Conservation (phyloP, 148 eudicot genomes). For the Dysphania ambrosioides region DNA sequence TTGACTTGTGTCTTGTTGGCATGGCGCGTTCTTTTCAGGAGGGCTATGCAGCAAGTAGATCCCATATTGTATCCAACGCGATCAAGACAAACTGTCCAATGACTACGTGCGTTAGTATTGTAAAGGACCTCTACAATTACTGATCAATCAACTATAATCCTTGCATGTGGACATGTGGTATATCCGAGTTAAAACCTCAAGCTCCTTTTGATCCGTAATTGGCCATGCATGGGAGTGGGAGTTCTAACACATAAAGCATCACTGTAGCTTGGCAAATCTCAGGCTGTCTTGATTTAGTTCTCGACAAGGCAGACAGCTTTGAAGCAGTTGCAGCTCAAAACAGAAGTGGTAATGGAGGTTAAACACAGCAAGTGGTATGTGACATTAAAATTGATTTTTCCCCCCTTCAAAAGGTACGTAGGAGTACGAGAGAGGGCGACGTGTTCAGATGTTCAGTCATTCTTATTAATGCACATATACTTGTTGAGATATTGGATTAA, state of each 20-base stretch:
- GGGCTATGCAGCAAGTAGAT: slow-evolving; percentile 75
- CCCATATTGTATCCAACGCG: slow-evolving; percentile 71
- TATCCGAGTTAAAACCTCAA: not conserved
- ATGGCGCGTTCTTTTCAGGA: slow-evolving; percentile 43
- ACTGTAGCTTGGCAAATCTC: not conserved
- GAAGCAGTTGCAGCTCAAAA: not conserved
- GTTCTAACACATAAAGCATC: not conserved
- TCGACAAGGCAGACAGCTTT: not conserved
- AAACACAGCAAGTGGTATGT: too few relatives aligned
- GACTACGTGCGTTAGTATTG: slow-evolving; percentile 58
- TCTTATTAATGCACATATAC: not conserved
- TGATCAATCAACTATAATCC: not conserved
- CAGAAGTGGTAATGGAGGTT: not conserved
- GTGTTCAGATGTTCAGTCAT: not conserved
- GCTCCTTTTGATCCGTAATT: not conserved
- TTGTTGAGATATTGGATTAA: too few relatives aligned
- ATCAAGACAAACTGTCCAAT: slow-evolving; percentile 89
- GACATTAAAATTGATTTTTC: too few relatives aligned
- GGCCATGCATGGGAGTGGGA: not conserved
- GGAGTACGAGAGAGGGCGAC: not conserved
- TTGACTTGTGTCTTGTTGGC: not conserved
- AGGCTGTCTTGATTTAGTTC: not conserved
- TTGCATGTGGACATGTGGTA: not conserved
- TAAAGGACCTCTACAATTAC: slow-evolving; percentile 42
- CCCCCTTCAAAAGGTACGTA: not conserved